Evolutionary conservation across 2,329 filamentous ascomycete genomes (phyloP).

Genomic region (Fusarium sarcochroum): DNA sequence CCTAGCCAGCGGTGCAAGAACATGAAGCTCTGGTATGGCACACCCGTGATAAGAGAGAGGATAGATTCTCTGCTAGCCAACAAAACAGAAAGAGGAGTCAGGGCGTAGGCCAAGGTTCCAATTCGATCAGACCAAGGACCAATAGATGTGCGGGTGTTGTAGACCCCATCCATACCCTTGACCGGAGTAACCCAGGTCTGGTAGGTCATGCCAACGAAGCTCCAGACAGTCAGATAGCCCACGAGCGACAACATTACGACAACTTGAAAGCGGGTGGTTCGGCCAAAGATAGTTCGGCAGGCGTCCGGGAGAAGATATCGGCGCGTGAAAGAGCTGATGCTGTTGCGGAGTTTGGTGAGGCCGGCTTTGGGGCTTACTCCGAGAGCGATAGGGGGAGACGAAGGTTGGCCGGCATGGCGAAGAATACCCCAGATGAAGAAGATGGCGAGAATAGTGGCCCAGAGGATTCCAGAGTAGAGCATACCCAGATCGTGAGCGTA

Average conservation of each 20-base stretch:
- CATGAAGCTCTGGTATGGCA: slow-evolving; percentile 83
- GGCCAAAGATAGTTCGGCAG: slow-evolving; percentile 71
- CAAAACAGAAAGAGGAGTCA: slow-evolving; percentile 78
- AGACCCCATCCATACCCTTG: slow-evolving; percentile 65
- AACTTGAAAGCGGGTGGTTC: slow-evolving; percentile 77
- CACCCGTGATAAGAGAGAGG: slow-evolving; percentile 77
- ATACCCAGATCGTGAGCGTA: slow-evolving; percentile 63
- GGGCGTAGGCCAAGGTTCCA: slow-evolving; percentile 79
- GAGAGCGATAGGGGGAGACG: slow-evolving; percentile 37
- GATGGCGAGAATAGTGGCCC: slow-evolving; percentile 61
- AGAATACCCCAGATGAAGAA: slow-evolving; percentile 59
- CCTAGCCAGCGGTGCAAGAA: slow-evolving; percentile 84
- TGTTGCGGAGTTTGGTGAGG: slow-evolving; percentile 50
- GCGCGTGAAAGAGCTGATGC: slow-evolving; percentile 59
- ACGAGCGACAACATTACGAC: slow-evolving; percentile 69
- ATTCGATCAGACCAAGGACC: slow-evolving; percentile 79
- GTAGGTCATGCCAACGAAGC: slow-evolving; percentile 78
- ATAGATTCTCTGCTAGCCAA: slow-evolving; percentile 79
- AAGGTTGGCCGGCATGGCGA: slow-evolving; percentile 46
- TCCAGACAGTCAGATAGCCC: slow-evolving; percentile 76
- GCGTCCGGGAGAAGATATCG: slow-evolving; percentile 73
- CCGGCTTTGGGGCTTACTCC: slow-evolving; percentile 45
- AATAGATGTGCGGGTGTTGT: slow-evolving; percentile 75
- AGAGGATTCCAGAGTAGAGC: slow-evolving; percentile 65
- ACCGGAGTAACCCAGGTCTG: slow-evolving; percentile 79